Base-by-base conservation (phyloP, 2,329 filamentous ascomycete species). In the Colletotrichum liriopes region DNA sequence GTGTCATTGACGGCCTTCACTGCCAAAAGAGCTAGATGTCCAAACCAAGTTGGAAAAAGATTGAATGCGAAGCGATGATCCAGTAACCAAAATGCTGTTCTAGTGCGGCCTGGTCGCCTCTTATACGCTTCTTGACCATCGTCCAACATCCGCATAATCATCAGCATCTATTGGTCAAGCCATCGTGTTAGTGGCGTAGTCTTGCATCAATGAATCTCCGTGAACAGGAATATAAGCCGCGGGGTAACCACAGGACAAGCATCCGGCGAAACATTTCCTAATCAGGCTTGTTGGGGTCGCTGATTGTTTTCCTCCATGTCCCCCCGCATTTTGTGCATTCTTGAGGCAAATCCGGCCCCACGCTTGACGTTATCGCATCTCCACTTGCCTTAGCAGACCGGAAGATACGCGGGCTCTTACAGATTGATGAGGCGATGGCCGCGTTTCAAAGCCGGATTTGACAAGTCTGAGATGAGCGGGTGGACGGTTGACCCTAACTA, bases 141-240 rank as follows among this genome's bases (percentile, higher is more conserved):
- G 16, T 37, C 26, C 52, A 29, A 20, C 39, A 35, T 29, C 16
- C 9, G n/a, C 23, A n/a, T n/a, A n/a, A 12, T 18, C 8, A 14
- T 8, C 20, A 20, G 5, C 26, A 32, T 16, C 23, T 16, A 20
- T 58, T 58, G 23, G 55, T 16, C 35, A 32, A 32, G 2, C n/a
- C 26, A 16, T 52, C 18, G 16, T 35, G 20, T 51, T 1, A 37
- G 43, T 47, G 52, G 20, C 52, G 54, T 23, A 12, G 43, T 37
- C 35, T 18, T 23, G 20, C 43, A 23, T 51, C 47, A 54, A 54
- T 61, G 37, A 65, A 59, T 39, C 61, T 35, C 54, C 52, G 26
- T 47, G 45, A 35, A 65, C 20, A 52, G 67, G 41, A 70, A 60
- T 12, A 39, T 55, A 65, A 70, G 49, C 67, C 67, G 67, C 67